Conservation (phyloP, 106 monocot species). For the Platanthera guangdongensis region DNA sequence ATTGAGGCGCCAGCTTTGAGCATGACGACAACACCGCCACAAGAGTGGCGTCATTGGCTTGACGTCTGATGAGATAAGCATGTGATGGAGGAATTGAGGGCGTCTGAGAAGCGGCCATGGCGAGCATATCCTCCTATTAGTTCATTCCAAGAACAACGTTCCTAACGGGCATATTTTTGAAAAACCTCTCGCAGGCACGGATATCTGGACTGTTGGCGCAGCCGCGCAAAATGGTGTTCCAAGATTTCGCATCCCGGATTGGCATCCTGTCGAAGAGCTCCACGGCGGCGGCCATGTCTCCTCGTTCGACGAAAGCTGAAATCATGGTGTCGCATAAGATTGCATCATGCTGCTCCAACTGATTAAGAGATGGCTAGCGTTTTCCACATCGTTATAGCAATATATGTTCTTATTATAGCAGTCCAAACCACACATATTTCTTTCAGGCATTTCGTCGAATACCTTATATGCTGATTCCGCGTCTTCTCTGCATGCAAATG, state of each 20-base stretch:
- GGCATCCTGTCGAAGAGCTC: constrained; percentile 47
- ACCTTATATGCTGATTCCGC: constrained; percentile 19
- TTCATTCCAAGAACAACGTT: constrained; percentile 67
- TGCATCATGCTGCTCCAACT: constrained; percentile 20
- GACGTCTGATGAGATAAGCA: constrained; percentile 24
- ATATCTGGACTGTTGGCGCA: constrained; percentile 30
- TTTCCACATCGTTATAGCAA: constrained; percentile 25
- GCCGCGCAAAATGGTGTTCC: constrained; percentile 54
- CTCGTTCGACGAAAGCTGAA: constrained; percentile 24
- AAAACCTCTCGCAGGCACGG: constrained; percentile 28
- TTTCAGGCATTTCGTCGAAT: constrained; percentile 39
- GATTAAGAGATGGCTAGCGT: constrained; percentile 26
- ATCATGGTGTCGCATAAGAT: constrained; percentile 54
- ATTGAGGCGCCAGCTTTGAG: constrained; percentile 24
- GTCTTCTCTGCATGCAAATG: constrained; percentile 24
- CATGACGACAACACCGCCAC: constrained; percentile 41
- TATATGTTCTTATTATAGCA: constrained; percentile 27
- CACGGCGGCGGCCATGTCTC: constrained; percentile 28
- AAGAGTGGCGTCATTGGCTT: constrained; percentile 44
- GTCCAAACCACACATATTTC: constrained; percentile 46
- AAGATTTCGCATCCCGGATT: constrained; percentile 34
- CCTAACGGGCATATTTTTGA: constrained; percentile 41
- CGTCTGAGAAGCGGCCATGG: constrained; percentile 17
- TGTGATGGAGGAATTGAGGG: constrained; percentile 15
- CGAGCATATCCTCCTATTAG: constrained; percentile 36